Evolutionary conservation across 83 land plant genomes (phyloP), one percentile per base, ranked within the genome.

Genomic region (Picea abies): DNA sequence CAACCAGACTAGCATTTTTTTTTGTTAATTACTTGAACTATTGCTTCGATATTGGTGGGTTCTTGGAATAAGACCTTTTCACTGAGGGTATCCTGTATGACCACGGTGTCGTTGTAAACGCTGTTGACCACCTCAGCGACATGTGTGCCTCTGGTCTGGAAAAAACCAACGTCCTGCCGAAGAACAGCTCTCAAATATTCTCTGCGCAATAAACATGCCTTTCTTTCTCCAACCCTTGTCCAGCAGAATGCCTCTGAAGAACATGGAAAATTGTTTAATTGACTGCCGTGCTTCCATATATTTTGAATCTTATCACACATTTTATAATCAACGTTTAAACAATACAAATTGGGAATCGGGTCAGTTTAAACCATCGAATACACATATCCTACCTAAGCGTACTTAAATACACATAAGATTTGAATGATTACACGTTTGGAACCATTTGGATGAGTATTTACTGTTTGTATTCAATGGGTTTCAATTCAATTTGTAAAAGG

Each of bases 141-240:
- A 80, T 87, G 82, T 4, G 81, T 68, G 25, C 79, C 86, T 32
- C 81, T 75, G 58, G 82, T 49, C 72, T 92, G 93, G 52, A 92
- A 91, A 79, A 84, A 93, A 4, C 81, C 86, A 4, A 87, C 89
- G 1, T 93, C 94, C 77, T 93, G 93, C 63, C 92, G 64, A 29
- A 93, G 63, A 2, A 91, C 87, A 29, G 94, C 92, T 71, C 84
- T 85, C 84, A 93, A 63, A 71, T 91, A 93, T 44, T 75, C 87
- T 3, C 85, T 81, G 25, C 91, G 76, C 79, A 91, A 72, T 39
- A 89, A 84, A 19, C 88, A 65, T 1, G 91, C 87, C 80, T 93
- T 94, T 76, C 96, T 87, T 79, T 91, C 94, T 0, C 91, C 89
- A 16, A 93, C 91, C 84, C 86, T 86, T 82, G 89, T 86, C 95